phyloP scores from a whole-genome alignment of 225 moss, liverwort and hornwort species.

The Takakia lepidozioides region DNA sequence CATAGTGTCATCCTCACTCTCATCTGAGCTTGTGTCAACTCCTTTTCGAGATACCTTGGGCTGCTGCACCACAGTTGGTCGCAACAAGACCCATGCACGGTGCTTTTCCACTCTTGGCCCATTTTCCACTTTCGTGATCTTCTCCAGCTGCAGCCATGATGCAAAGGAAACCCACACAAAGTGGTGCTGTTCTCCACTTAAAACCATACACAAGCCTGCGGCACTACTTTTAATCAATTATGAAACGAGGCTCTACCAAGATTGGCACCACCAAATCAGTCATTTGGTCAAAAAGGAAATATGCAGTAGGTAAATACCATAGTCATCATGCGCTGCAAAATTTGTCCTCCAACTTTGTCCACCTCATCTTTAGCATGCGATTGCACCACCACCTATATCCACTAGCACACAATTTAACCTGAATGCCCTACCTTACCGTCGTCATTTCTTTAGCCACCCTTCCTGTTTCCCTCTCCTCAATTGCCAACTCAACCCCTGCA shows the following conservation, averaged over 20 bases:
- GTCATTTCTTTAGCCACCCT: no score
- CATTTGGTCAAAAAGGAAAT: not conserved
- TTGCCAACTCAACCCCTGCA: no score
- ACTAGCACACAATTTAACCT: no score
- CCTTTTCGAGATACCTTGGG: slow-evolving; percentile 7
- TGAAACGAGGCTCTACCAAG: not conserved
- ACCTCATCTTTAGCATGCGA: slow-evolving; percentile 55
- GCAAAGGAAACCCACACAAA: not conserved
- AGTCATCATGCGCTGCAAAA: slow-evolving; percentile 35
- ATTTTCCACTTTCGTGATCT: slow-evolving; percentile 35
- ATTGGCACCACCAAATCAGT: not conserved
- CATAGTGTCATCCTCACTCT: not conserved
- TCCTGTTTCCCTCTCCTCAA: no score
- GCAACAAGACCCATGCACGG: slow-evolving; percentile 39
- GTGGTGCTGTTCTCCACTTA: not conserved
- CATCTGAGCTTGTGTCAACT: slow-evolving; percentile 7
- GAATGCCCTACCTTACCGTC: no score
- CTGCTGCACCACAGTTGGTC: slow-evolving; percentile 9
- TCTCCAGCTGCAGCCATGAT: slow-evolving; percentile 5
- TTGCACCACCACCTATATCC: slow-evolving; percentile 23
- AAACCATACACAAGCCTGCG: not conserved
- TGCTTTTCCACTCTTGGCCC: slow-evolving; percentile 54
- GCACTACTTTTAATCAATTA: not conserved
- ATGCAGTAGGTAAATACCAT: slow-evolving; percentile 8
- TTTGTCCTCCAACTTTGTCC: slow-evolving; percentile 35